These are phyloP conservation scores for Geranium brycei DNA, from an alignment of 345 rosid species.

Conservation along the genomic window DNA sequence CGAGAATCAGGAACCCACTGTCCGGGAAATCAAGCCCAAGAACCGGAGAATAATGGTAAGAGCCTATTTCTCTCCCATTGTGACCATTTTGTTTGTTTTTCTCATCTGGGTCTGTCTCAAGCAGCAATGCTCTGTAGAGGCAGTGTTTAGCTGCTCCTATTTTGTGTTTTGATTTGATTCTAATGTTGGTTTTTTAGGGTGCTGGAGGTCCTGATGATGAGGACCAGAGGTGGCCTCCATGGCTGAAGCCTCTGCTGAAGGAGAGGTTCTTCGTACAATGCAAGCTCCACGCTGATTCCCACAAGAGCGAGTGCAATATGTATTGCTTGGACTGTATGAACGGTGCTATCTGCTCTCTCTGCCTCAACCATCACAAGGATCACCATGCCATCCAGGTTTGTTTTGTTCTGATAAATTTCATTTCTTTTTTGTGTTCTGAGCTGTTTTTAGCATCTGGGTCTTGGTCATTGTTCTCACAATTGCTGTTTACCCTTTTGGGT, in stretches of 20 bases:
- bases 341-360: slow-evolving; percentile 71
- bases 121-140: slow-evolving; percentile 11
- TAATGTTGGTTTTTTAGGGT: slow-evolving; percentile 25
- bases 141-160: too few species aligned
- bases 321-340: slow-evolving; percentile 84
- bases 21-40: slow-evolving; percentile 67
- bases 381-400: slow-evolving; percentile 77
- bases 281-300: slow-evolving; percentile 69
- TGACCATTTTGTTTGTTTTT: slow-evolving; percentile 1
- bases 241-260: slow-evolving; percentile 63
- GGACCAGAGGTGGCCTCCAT: slow-evolving; percentile 60
- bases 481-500: neutral
- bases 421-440: too few species aligned
- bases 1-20: slow-evolving; percentile 59
- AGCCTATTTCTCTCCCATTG: neutral
- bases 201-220: slow-evolving; percentile 68
- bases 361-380: slow-evolving; percentile 60
- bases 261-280: slow-evolving; percentile 87
- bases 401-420: neutral
- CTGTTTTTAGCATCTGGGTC: too few species aligned
- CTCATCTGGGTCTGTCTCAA: neutral
- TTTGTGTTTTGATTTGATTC: neutral
- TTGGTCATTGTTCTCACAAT: neutral
- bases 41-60: slow-evolving; percentile 72
- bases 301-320: slow-evolving; percentile 96